Evolutionary conservation across 768 basidiomycete species (phyloP).

Genomic region (Lactarius trivialis): DNA sequence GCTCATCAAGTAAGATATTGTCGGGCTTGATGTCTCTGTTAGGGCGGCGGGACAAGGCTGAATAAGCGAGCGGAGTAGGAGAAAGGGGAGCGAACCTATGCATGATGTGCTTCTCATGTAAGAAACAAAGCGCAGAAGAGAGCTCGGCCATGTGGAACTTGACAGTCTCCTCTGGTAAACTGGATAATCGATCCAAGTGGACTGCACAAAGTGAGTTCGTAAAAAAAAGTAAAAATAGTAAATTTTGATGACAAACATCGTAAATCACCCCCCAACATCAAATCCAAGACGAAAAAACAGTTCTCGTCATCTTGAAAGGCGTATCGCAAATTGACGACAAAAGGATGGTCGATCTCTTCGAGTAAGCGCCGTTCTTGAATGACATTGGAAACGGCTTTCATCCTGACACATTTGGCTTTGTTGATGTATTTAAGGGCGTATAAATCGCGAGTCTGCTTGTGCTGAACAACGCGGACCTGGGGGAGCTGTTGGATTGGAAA

Average conservation of each 20-base stretch:
- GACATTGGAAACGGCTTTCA: conserved; percentile 97
- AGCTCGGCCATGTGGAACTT: conserved; percentile 88
- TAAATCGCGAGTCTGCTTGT: conserved; percentile 94
- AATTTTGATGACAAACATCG: conserved; percentile 49
- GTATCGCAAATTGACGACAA: conserved; percentile 90
- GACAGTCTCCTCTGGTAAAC: conserved; percentile 69
- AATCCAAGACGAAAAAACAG: conserved; percentile 95
- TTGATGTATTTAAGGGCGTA: conserved; percentile 99
- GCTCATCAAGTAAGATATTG: conserved; percentile 93
- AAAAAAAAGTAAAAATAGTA: conserved; percentile 1
- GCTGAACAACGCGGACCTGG: conserved; percentile 97
- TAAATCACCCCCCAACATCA: conserved; percentile 94
- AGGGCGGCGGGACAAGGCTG: not conserved
- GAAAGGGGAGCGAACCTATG: conserved; percentile 63
- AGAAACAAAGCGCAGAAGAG: conserved; percentile 78
- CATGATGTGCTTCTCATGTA: conserved; percentile 92
- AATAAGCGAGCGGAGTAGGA: conserved; percentile 26
- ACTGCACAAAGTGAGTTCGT: conserved; percentile 40
- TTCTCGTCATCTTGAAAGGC: conserved; percentile 98
- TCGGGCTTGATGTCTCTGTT: conserved; percentile 92
- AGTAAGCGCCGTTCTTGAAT: conserved; percentile 91
- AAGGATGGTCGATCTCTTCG: conserved; percentile 98
- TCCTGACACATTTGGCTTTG: conserved; percentile 95
- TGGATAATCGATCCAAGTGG: conserved; percentile 78
- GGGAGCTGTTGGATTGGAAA: conserved; percentile 6